Evolutionary conservation across 2,329 filamentous ascomycete species (phyloP).

Genomic region (Xylariaceae sp.): DNA sequence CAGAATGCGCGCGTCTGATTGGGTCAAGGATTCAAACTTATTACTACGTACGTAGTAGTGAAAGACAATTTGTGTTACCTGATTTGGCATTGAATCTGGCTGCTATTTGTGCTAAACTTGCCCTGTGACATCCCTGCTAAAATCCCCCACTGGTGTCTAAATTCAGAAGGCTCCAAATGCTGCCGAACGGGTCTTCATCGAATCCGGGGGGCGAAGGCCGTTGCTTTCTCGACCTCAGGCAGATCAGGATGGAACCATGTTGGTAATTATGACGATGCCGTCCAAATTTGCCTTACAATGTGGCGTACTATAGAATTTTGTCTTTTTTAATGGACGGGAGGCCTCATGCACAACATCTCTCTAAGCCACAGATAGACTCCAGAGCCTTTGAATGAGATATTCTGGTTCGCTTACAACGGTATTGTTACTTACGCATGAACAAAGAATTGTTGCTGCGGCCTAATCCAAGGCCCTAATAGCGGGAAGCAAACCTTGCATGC

Average conservation of each 20-base stretch:
- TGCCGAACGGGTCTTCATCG: slow-evolving; percentile 14
- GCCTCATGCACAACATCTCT: slow-evolving; percentile 23
- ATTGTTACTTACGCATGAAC: slow-evolving; percentile 3
- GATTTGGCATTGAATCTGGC: slow-evolving; percentile 23
- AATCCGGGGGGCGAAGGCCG: slow-evolving; percentile 11
- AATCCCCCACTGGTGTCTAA: slow-evolving; percentile 3
- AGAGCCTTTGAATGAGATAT: slow-evolving; percentile 3
- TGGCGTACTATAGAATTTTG: slow-evolving; percentile 9
- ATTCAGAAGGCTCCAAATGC: slow-evolving; percentile 9
- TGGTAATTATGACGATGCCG: slow-evolving; percentile 7
- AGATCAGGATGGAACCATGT: not conserved
- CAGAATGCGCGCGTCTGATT: slow-evolving; percentile 27
- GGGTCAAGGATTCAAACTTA: slow-evolving; percentile 18
- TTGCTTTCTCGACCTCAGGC: not conserved
- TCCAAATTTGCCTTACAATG: slow-evolving; percentile 7
- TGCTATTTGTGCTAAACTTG: slow-evolving; percentile 20
- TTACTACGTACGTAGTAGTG: not conserved
- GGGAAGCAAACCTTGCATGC: slow-evolving; percentile 20
- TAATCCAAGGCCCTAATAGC: slow-evolving; percentile 14
- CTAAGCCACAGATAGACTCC: slow-evolving; percentile 9
- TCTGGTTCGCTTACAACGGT: slow-evolving; percentile 17
- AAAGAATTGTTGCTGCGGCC: slow-evolving; percentile 4
- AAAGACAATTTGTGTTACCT: slow-evolving; percentile 11
- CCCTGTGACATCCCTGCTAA: slow-evolving; percentile 5
- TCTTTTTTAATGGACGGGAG: slow-evolving; percentile 11